Evolutionary conservation across 768 basidiomycete species (phyloP).

Genomic region (Auriscalpium vulgare): DNA sequence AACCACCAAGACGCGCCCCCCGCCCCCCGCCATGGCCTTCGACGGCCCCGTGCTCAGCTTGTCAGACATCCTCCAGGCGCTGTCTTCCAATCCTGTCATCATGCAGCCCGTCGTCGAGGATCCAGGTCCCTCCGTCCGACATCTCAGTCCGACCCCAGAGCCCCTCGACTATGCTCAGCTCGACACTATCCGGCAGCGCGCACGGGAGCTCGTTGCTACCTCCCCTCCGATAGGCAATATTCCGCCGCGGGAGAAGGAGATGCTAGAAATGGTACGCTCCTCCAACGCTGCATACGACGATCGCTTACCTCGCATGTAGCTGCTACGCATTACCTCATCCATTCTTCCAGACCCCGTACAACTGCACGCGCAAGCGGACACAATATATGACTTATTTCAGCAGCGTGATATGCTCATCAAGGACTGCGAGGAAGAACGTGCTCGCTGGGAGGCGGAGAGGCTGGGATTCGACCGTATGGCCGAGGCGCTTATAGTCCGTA

Average conservation of each 20-base stretch:
- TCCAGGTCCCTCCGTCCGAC: slow-evolving; percentile 11
- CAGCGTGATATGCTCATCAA: slow-evolving; percentile 53
- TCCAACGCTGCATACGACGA: background rate
- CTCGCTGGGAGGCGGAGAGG: slow-evolving; percentile 54
- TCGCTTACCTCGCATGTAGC: slow-evolving; percentile 25
- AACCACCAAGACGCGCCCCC: slow-evolving; percentile 1
- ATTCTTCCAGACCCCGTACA: slow-evolving; percentile 31
- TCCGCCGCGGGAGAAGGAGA: slow-evolving; percentile 38
- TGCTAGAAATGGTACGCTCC: slow-evolving; percentile 46
- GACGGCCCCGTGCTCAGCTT: slow-evolving; percentile 38
- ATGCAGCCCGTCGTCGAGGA: slow-evolving; percentile 20
- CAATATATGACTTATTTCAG: slow-evolving; percentile 43
- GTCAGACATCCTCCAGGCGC: slow-evolving; percentile 47
- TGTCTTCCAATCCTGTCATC: slow-evolving; percentile 40
- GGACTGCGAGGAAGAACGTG: slow-evolving; percentile 49
- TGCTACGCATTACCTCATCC: slow-evolving; percentile 37
- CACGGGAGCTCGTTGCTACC: slow-evolving; percentile 34
- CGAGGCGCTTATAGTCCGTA: slow-evolving; percentile 51
- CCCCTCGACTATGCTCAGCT: slow-evolving; percentile 41
- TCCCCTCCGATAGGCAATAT: slow-evolving; percentile 19
- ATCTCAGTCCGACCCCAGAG: slow-evolving; percentile 25
- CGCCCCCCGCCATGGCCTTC: slow-evolving; percentile 20
- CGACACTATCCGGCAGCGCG: slow-evolving; percentile 37
- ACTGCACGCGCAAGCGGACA: slow-evolving; percentile 52
- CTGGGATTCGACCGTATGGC: slow-evolving; percentile 59